Percentiles rank a stretch among this genome's conserved stretches.
phyloP scores from a whole-genome alignment of 306 rosid genomes.

The Quercus agrifolia region DNA sequence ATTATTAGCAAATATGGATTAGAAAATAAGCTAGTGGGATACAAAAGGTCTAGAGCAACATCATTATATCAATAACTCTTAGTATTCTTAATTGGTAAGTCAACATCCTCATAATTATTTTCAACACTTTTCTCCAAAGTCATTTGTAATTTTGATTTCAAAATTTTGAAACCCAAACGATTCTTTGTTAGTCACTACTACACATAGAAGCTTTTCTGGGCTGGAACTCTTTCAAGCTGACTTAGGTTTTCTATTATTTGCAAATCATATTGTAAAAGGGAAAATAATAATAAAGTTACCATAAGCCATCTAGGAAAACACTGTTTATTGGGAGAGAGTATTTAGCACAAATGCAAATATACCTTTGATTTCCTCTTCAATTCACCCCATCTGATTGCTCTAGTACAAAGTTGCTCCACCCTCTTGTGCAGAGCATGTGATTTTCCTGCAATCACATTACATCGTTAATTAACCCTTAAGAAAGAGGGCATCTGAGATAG shows the following conservation, averaged over 20 bases:
- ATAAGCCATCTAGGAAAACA: not conserved
- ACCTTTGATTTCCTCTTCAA: slow-evolving; percentile 56
- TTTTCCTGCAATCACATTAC: slow-evolving; percentile 43
- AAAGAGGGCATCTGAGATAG: not conserved
- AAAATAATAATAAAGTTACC: not conserved
- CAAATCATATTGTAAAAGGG: not conserved
- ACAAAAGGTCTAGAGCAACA: not conserved
- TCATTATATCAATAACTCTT: not conserved
- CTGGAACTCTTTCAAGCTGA: not conserved
- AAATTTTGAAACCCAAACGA: not conserved
- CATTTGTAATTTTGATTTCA: not conserved
- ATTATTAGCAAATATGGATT: not conserved
- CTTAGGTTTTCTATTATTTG: not conserved
- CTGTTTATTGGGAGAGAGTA: not conserved
- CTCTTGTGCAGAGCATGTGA: slow-evolving; percentile 71
- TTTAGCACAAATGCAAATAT: not conserved
- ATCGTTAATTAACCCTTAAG: not conserved
- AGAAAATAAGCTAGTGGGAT: not conserved
- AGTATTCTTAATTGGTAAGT: not conserved
- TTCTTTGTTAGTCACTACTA: not conserved
- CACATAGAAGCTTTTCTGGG: not conserved
- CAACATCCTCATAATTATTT: not conserved
- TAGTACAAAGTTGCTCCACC: slow-evolving; percentile 57
- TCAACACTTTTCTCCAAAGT: not conserved
- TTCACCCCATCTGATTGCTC: slow-evolving; percentile 61